Evolutionary conservation across 441 rosid species (phyloP).

Genomic region (Pelargonium myrrhifolium): DNA sequence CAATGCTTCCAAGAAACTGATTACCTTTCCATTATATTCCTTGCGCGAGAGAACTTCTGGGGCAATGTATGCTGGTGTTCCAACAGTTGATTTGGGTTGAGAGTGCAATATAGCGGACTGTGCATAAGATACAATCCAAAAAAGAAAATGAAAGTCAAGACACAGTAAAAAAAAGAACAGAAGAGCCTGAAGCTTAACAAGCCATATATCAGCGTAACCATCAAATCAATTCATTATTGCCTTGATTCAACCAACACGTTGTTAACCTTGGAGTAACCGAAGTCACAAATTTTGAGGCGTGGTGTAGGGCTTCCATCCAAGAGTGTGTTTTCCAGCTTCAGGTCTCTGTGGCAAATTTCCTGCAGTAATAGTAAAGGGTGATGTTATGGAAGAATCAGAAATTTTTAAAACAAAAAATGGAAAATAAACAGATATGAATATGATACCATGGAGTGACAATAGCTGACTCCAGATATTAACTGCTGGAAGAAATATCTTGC

Average conservation of each 20-base stretch:
- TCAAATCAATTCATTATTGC: background rate
- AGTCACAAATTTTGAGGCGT: constrained; percentile 63
- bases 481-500: constrained; percentile 59
- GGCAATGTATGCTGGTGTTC: constrained; percentile 98
- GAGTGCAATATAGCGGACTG: constrained; percentile 95
- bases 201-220: background rate
- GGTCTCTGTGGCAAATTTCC: constrained; percentile 72
- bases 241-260: background rate
- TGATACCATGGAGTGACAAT: constrained; percentile 58
- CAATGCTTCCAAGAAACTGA: no score
- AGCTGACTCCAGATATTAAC: constrained; percentile 62
- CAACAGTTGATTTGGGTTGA: constrained; percentile 95
- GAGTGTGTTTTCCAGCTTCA: constrained; percentile 56
- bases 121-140: background rate
- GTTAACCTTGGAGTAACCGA: constrained; percentile 62
- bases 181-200: background rate
- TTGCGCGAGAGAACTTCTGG: constrained; percentile 89
- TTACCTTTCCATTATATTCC: constrained; percentile 94
- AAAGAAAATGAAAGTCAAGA: background rate
- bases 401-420: background rate
- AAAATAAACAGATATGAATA: background rate
- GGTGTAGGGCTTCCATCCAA: constrained; percentile 66
- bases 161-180: no score
- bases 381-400: background rate
- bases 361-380: constrained; percentile 19